These are phyloP conservation scores for Globisporangium takayamanum DNA, from an alignment of 352 stramenopile species.

Conservation along the genomic window DNA sequence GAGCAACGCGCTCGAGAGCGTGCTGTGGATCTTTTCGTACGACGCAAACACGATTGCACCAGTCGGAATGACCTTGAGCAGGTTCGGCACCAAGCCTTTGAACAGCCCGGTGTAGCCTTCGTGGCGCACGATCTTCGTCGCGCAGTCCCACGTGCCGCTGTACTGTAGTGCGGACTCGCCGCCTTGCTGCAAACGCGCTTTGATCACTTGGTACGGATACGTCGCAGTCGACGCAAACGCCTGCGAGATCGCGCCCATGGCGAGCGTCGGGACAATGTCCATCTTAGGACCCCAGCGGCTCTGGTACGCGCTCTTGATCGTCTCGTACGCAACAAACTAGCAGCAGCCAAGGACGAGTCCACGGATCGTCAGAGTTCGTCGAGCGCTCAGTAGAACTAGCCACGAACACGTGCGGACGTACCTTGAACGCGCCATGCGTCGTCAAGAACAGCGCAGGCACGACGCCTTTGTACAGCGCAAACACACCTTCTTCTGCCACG, in stretches of 20 bases:
- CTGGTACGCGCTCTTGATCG: constrained; percentile 62
- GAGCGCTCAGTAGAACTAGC: neutral
- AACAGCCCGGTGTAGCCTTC: constrained; percentile 94
- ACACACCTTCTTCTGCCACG: constrained; percentile 90
- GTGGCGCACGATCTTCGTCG: constrained; percentile 79
- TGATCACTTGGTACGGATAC: constrained; percentile 97
- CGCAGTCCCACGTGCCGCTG: constrained; percentile 86
- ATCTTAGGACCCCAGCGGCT: constrained; percentile 54
- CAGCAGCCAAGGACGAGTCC: neutral
- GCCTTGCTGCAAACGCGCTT: constrained; percentile 93
- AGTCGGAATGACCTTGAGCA: constrained; percentile 94
- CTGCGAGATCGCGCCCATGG: constrained; percentile 78
- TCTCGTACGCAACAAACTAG: constrained; percentile 79
- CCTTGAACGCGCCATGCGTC: constrained; percentile 95
- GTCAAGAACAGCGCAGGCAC: constrained; percentile 94
- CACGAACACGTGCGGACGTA: constrained; percentile 3
- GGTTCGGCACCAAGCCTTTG: constrained; percentile 93
- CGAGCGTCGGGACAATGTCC: constrained; percentile 57
- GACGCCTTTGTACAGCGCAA: constrained; percentile 94
- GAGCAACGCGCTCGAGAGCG: constrained; percentile 40
- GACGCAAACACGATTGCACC: constrained; percentile 92
- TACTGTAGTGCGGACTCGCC: constrained; percentile 79
- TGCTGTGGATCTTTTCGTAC: constrained; percentile 78
- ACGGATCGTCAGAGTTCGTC: neutral
- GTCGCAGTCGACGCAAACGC: constrained; percentile 82